Evolutionary conservation across 2,329 filamentous ascomycete genomes (phyloP), one percentile per base, ranked within the genome.

Genomic region (Pleurostoma richardsiae): DNA sequence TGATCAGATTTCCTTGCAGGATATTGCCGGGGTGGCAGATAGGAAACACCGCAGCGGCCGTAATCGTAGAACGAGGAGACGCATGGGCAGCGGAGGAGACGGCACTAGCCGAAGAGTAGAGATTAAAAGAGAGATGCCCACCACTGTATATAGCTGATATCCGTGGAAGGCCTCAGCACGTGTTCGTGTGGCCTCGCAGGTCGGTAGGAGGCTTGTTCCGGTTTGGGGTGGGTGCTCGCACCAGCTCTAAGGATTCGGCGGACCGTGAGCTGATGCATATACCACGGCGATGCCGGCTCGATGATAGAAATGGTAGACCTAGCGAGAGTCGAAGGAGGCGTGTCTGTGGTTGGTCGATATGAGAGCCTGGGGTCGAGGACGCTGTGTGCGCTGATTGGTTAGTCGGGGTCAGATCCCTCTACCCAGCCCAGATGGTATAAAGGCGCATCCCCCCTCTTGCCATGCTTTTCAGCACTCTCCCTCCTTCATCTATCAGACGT

Each of bases 381-480:
- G 27, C 28, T 19, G 44, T 10, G 29, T 41, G 28, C 26, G 4
- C 26, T 51, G 43, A 51, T 51, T 51, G 49, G 49, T 27, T 36
- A 44, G 4, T 33, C 41, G 43, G 44, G 42, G 41, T 6, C 10
- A 46, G 41, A 39, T 44, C 31, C 44, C 44, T 41, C 49, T 28
- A 41, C 41, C 38, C 33, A 36, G 39, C 39, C 40, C 40, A 30
- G 29, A 41, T 30, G 41, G 47, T 51, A 51, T 51, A 51, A 49
- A 49, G 44, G 41, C 49, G 43, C 43, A 40, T 30, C 36, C 31
- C 49, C 49, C 30, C 41, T 41, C 42, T 40, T 33, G 43, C 29
- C 26, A 39, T 30, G 8, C 26, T 36, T 38, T 44, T 39, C 43
- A 41, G 33, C 39, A 38, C 11, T 28, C 31, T 41, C 41, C 29